Base-by-base conservation (phyloP, 768 basidiomycete species). In the Leccinum truebloodii region DNA sequence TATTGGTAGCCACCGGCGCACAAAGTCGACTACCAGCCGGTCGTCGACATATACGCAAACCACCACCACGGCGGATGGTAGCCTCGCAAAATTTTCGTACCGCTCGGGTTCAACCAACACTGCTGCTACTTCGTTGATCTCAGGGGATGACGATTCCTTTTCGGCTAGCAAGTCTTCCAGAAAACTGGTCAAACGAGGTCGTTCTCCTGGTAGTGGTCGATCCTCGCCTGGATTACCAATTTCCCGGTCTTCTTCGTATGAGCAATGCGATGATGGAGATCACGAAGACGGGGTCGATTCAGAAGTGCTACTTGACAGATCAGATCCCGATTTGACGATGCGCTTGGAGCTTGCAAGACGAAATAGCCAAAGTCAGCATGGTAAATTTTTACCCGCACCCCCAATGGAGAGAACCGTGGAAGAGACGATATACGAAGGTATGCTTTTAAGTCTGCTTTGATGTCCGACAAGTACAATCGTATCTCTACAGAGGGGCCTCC, bases 391-490 rank as follows among this genome's bases (percentile, higher is more conserved):
- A 49, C 59, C 77, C 10, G 65, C 77, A 50, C 63, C 82, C 56
- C 67, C 76, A 6, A 67, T 81, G 64, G 83, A 85, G 16, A 74
- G 67, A 30, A 79, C 83, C 3, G 69, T 81, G 16, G 87, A 88
- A 64, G 83, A 83, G 30, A 89, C 86, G 2, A 91, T 93, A 64
- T 90, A 89, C 65, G 91, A 93, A 84, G 90, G 91, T 87, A 67
- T 28, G 79, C 35, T 55, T 58, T 63, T 2, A 9, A 32, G 28
- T 49, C 49, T 49, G 20, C 20, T 37, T 59, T 62, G 20, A 49
- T 41, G 58, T 52, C 65, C 50, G 59, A 35, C 22, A 50, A 26
- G 57, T 55, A 30, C 20, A 60, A 46, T 34, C 22, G 24, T 22
- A 22, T 49, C 49, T 55, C 49, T 55, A 26, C 57, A 90, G 88